Base-by-base conservation (phyloP, 192 early-diverging fungal species). In the Funneliformis geosporum region DNA sequence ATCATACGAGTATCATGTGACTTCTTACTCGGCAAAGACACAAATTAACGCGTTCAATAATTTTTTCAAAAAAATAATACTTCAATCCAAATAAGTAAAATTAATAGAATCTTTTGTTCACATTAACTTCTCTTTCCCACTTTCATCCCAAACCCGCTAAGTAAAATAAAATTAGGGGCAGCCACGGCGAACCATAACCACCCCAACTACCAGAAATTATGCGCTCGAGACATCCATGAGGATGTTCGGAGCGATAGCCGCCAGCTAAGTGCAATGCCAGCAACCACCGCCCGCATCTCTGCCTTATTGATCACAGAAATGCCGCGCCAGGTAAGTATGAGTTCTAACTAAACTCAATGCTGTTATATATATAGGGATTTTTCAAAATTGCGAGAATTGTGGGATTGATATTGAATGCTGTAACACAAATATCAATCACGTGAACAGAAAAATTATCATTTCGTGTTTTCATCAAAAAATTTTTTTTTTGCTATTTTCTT, bases 201-300 rank as follows among this genome's bases (percentile, higher is more conserved):
- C 72, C 46, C 72, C 72, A 73, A 73, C 72, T 33, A 73, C 44
- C 42, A 73, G 46, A 73, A 73, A 73, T 73, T 73, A 59, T 73
- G 46, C 72, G 27, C 25, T 73, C 47, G 72, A 73, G 72, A 73
- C 46, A 73, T 44, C 72, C 72, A 47, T 27, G 16, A 18, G 72
- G 47, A 55, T 38, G 46, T 73, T 73, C 72, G 47, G 46, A 59
- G 50, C 46, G 59, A 23, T 14, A 73, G 72, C 44, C 72, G n/a
- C 50, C 72, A 55, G 72, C 72, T n/a, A 21, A 18, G 72, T 73
- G 72, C 72, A 73, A 73, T 73, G 72, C 72, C 47, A 38, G 50
- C 47, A 73, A 46, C 47, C 47, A 33, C 11, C 72, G 38, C 72
- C 72, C 33, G 47, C 46, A 47, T 14, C 16, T 25, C 72, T 44